Percentiles rank a stretch among this genome's conserved stretches.
phyloP scores from a whole-genome alignment of 2,329 filamentous ascomycete species.

The Pseudodiploospora longispora region DNA sequence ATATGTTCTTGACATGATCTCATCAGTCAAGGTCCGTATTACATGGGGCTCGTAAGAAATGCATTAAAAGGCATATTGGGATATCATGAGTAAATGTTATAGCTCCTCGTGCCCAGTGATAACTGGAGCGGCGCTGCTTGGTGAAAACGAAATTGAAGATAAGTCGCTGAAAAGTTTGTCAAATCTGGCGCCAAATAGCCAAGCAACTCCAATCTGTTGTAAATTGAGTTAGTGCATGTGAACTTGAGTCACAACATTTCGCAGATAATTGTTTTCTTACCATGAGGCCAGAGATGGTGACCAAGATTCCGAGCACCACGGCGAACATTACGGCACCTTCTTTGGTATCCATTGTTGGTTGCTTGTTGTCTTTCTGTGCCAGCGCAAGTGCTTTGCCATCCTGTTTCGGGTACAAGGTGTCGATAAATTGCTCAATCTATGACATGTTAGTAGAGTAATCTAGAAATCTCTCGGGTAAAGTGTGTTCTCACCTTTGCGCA shows the following conservation, averaged over 20 bases:
- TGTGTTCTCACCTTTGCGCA: constrained; percentile 62
- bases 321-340: constrained; percentile 59
- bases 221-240: background rate
- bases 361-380: constrained; percentile 26
- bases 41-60: background rate
- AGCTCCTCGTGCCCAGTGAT: constrained; percentile 28
- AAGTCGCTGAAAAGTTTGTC: constrained; percentile 34
- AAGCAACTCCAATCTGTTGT: constrained; percentile 67
- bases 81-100: constrained; percentile 16
- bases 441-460: constrained; percentile 9
- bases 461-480: background rate
- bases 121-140: constrained; percentile 15
- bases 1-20: constrained; percentile 5
- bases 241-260: too few species aligned
- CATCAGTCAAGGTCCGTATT: constrained; percentile 5
- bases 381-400: constrained; percentile 53
- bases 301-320: constrained; percentile 60
- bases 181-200: constrained; percentile 73
- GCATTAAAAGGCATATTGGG: background rate
- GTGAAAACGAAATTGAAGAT: background rate
- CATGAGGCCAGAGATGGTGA: constrained; percentile 69
- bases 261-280: constrained; percentile 40
- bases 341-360: constrained; percentile 41
- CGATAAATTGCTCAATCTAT: constrained; percentile 91
- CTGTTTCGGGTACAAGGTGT: constrained; percentile 82